Base-by-base conservation (phyloP, 768 basidiomycete species). In the Leccinum rimulosum region DNA sequence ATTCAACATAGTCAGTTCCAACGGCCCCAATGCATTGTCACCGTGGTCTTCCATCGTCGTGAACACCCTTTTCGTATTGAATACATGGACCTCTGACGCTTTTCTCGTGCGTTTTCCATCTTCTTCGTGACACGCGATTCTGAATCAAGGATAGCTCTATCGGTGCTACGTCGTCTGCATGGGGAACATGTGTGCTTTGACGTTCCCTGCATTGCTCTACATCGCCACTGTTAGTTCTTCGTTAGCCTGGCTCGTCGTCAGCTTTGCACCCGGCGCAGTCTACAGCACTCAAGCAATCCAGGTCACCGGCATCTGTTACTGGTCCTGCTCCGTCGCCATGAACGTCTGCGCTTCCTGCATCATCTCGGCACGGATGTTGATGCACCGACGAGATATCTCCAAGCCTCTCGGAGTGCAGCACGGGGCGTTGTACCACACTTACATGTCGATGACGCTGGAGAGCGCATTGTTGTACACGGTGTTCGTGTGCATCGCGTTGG, bases 401-500 rank as follows among this genome's bases (percentile, higher is more conserved):
- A 31, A 14, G 1, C 61, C 66, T 0, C 14, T 62, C 50, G 66
- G 66, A 1, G 45, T 55, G 0, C 55, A 47, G 1, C 66, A 65
- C 8, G 68, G 63, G 2, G 17, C 53, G 19, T 68, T 69, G 19
- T 68, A 70, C 36, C 48, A 70, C 38, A 31, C 58, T 2, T 69
- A 65, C n/a, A 65, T 70, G 66, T 58, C 66, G 1, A 65, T 69
- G 68, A 65, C 66, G 22, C 63, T 69, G 48, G 68, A 69, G 56
- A 68, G 68, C 56, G 68, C 68, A 0, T 0, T 56, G 50, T 31
- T 69, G 33, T 69, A 69, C 25, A 62, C 68, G 0, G 31, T 28
- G 19, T 63, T 61, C 6, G 60, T 17, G 14, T 35, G 68, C 25
- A 11, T 63, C 3, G 58, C 61, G 1, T 10, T 70, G 43, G 31